Evolutionary conservation across 1,139 yeast species (phyloP), one percentile per base, ranked within the genome.

Genomic region (Yamadazyma blattariae): DNA sequence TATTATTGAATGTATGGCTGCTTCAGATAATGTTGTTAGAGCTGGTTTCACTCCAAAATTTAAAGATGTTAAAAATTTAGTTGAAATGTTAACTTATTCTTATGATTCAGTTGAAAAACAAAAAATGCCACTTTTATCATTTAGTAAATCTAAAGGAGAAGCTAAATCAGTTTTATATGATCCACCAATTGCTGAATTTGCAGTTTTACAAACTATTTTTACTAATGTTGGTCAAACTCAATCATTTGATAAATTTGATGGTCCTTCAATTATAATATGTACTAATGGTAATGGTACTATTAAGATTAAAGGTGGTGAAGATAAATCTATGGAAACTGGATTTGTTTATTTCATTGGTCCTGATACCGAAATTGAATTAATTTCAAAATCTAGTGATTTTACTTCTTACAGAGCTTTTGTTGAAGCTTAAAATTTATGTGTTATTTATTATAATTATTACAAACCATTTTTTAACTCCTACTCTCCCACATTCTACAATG

Each of bases 1-100:
- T 59, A 92, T 92, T 49, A 90, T 92, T 53, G 99, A 92, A 66
- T 94, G 98, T 69, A 92, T 92, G 99, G 98, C 98, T 33, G 97
- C 97, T 10, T 83, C 95, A 27, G 99, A 92, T 60, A 92, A 92
- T 54, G 99, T 92, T 40, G 97, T 92, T 31, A 80, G 98, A 62
- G 96, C 97, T 7, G 99, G 98, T 8, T 92, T 92, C 70, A 92
- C 98, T 11, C 98, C 98, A 40, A 92, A 94, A 64, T 92, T 90
- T 69, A 92, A 90, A 66, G 98, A 94, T 60, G 97, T 92, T 38
- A 66, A 82, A 45, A 87, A 85, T 55, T 75, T 92, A 56, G 97
- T 92, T 26, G 79, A 76, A 36, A 88, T 87, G 95, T 77, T 92
- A 60, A 90, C 97, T 4, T 92, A 90, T 61, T 74, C 87, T 25